Conservation (phyloP, 495 filamentous ascomycete genomes). For the Penicillium subrubescens region DNA sequence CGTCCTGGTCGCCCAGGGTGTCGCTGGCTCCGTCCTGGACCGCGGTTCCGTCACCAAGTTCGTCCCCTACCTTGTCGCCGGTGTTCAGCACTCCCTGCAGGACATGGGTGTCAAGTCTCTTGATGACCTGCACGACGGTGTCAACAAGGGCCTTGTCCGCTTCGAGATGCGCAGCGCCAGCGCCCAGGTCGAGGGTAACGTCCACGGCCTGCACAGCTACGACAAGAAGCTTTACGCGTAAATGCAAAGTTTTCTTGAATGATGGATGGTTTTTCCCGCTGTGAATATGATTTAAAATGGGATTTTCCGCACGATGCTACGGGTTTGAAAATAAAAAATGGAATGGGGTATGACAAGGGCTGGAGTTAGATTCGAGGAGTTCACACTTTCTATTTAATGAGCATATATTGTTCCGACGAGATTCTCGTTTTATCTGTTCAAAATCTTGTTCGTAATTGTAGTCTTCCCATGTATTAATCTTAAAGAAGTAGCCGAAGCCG, state of each 20-base stretch:
- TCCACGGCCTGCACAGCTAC: constrained; percentile 94
- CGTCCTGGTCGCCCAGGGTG: constrained; percentile 94
- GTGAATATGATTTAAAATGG: constrained; percentile 28
- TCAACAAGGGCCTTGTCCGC: constrained; percentile 74
- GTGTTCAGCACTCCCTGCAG: constrained; percentile 95
- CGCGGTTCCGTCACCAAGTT: constrained; percentile 88
- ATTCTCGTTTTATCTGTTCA: not conserved
- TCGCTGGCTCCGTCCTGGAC: constrained; percentile 75
- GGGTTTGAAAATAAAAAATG: constrained; percentile 37
- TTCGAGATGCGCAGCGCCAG: constrained; percentile 94
- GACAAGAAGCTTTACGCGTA: constrained; percentile 99
- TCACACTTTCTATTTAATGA: constrained; percentile 30
- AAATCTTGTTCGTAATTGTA: not conserved
- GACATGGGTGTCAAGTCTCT: constrained; percentile 87
- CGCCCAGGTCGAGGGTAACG: constrained; percentile 92
- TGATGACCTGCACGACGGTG: constrained; percentile 71
- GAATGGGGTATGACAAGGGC: constrained; percentile 35
- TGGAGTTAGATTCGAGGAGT: constrained; percentile 37
- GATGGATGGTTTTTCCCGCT: constrained; percentile 21
- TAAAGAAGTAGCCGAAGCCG: not conserved
- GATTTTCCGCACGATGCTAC: constrained; percentile 34
- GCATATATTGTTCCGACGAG: constrained; percentile 13
- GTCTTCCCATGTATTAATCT: not conserved
- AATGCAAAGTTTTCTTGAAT: constrained; percentile 24
- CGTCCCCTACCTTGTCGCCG: constrained; percentile 90